Evolutionary conservation across 2,329 filamentous ascomycete species (phyloP).

Genomic region (Verticillium tricorpus): DNA sequence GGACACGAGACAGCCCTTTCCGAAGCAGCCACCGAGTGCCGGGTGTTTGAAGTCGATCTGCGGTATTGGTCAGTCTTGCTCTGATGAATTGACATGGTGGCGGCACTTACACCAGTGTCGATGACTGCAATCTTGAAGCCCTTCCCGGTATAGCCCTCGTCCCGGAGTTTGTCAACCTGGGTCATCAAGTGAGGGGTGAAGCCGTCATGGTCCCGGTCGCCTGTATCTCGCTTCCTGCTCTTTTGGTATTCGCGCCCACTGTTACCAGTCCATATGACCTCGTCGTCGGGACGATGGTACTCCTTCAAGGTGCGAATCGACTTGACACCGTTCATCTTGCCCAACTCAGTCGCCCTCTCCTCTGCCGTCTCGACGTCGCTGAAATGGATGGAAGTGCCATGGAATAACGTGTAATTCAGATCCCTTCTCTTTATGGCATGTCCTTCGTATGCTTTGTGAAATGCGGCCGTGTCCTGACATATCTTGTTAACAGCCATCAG

Average conservation of each 20-base stretch:
- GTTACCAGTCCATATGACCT: conserved; percentile 39
- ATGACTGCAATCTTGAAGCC: conserved; percentile 50
- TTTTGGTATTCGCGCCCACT: conserved; percentile 18
- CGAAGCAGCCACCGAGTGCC: conserved; percentile 61
- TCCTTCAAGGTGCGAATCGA: conserved; percentile 42
- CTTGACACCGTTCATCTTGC: conserved; percentile 39
- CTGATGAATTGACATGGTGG: not conserved
- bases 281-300: conserved; percentile 38
- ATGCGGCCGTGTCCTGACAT: conserved; percentile 35
- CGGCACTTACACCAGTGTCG: conserved; percentile 45
- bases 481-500: not conserved
- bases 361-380: conserved; percentile 40
- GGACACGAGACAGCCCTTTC: conserved; percentile 51
- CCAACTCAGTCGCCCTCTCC: conserved; percentile 34
- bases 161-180: conserved; percentile 48
- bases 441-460: conserved; percentile 31
- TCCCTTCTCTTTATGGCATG: conserved; percentile 41
- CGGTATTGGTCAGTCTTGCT: conserved; percentile 9
- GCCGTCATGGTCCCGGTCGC: conserved; percentile 25
- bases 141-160: conserved; percentile 42
- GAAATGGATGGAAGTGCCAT: conserved; percentile 49
- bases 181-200: conserved; percentile 52
- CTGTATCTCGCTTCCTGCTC: conserved; percentile 24
- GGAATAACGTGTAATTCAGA: conserved; percentile 47
- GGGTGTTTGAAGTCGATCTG: conserved; percentile 59